Conservation (phyloP, 768 basidiomycete species). For the Tylopilus subfusipes region DNA sequence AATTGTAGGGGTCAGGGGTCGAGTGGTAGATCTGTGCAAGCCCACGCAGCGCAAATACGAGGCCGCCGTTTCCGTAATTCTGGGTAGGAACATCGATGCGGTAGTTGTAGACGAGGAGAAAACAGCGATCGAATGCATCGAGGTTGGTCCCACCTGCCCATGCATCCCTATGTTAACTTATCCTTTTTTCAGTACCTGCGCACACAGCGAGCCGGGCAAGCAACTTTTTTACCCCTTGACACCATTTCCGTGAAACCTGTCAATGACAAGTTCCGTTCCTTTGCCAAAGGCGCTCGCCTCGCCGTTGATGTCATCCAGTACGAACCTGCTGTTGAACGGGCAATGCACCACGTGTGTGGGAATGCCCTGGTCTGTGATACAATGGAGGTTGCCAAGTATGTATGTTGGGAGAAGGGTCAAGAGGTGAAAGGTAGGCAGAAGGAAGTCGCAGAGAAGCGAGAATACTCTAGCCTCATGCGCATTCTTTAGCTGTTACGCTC, state of each 20-base stretch:
- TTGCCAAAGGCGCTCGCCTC: conserved; percentile 81
- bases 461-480: not conserved
- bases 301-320: conserved; percentile 85
- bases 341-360: conserved; percentile 96
- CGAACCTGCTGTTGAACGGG: conserved; percentile 82
- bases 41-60: conserved; percentile 92
- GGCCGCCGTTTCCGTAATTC: conserved; percentile 83
- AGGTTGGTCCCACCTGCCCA: conserved; percentile 45
- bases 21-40: conserved; percentile 92
- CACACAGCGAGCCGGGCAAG: conserved; percentile 90
- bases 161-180: not conserved
- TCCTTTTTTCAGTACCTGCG: conserved; percentile 73
- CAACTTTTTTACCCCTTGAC: conserved; percentile 98
- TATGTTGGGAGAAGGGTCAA: conserved; percentile 92
- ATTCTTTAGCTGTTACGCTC: conserved; percentile 77
- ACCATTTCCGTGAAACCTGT: conserved; percentile 92
- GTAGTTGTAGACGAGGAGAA: conserved; percentile 97
- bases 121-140: conserved; percentile 96
- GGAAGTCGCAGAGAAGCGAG: conserved; percentile 36
- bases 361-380: conserved; percentile 94
- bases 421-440: conserved; percentile 88
- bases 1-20: conserved; percentile 76
- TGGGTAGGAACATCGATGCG: conserved; percentile 93
- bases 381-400: conserved; percentile 86
- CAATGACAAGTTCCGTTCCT: conserved; percentile 91